Base-by-base conservation (phyloP, 345 rosid species). In the Dovyalis caffra region DNA sequence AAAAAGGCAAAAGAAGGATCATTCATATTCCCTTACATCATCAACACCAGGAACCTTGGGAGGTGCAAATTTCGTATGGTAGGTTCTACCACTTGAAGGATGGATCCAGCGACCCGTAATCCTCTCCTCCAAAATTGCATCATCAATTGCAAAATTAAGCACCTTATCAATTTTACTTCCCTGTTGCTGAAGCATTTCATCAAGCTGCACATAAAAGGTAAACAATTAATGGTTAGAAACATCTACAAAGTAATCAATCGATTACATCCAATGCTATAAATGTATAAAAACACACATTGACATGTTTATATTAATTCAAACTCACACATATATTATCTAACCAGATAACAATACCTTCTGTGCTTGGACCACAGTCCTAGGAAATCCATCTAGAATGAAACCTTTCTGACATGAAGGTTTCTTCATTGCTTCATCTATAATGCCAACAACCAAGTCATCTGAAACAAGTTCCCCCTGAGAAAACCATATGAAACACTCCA, bases 71-170 rank as follows among this genome's bases (percentile, higher is more conserved):
- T 89, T 95, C 10, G 91, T 85, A 74, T 92, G 99, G 72, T 92
- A 95, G 67, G 92, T 85, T 82, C 98, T 91, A 45, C 99, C 98
- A 86, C 99, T 95, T 14, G 92, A 86, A 82, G 99, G 97, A 75
- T 95, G 99, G 71, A 95, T 88, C 99, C 98, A 95, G 79, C 99
- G 91, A 63, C 96, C 98, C 25, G 98, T 92, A 47, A 95, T 91
- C 83, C 99, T 90, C 80, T 95, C 99, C 88, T 92, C 99, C 82
- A 95, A 86, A 76, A 91, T 87, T 4, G 87, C 85, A 88, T 95
- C 99, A 58, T 91, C 92, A 1, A 95, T 89, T 1, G 95, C 94
- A 85, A 95, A 95, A 72, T 92, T 89, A 20, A 95, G 91, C 66
- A 95, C 96, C 75, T 91, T 92, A 67, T 92, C 95, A 35, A 95